Evolutionary conservation across 2,329 filamentous ascomycete genomes (phyloP).

Genomic region (Lasiodiplodia sp.): DNA sequence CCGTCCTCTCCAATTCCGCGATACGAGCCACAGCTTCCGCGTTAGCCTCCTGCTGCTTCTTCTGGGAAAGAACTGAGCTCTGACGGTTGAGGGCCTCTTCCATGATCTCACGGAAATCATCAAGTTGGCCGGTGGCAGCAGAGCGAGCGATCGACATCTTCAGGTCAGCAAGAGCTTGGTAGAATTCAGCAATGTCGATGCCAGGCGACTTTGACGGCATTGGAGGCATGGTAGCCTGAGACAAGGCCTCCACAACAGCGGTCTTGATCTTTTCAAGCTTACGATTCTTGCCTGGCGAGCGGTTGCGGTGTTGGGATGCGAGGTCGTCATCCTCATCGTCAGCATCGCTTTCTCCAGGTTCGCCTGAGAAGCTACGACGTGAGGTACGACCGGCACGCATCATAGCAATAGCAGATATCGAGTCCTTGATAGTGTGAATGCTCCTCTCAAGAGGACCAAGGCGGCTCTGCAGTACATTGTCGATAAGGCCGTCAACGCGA

Average conservation of each 20-base stretch:
- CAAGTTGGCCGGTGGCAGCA: conserved; percentile 53
- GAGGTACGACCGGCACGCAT: conserved; percentile 61
- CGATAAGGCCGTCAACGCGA: conserved; percentile 86
- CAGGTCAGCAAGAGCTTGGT: conserved; percentile 56
- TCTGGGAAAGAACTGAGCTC: conserved; percentile 40
- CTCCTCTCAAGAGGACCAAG: conserved; percentile 82
- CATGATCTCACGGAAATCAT: conserved; percentile 49
- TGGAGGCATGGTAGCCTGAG: conserved; percentile 12
- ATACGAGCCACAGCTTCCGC: conserved; percentile 45
- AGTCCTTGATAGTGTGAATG: conserved; percentile 77
- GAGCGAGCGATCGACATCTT: conserved; percentile 57
- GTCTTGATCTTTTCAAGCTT: conserved; percentile 79
- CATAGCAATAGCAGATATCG: conserved; percentile 61
- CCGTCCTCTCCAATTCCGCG: conserved; percentile 44
- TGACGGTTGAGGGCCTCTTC: conserved; percentile 48
- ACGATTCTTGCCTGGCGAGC: conserved; percentile 80
- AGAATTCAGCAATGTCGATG: conserved; percentile 51
- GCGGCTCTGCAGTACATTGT: conserved; percentile 75
- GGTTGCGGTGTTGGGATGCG: conserved; percentile 66
- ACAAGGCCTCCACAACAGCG: conserved; percentile 64
- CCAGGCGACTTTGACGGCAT: conserved; percentile 16
- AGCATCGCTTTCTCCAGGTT: conserved; percentile 82
- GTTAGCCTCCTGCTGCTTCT: conserved; percentile 41
- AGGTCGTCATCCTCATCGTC: conserved; percentile 88
- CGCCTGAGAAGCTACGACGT: conserved; percentile 73